Evolutionary conservation across 306 rosid species (phyloP), one percentile per base, ranked within the genome.

Genomic region (Sindora glabra): DNA sequence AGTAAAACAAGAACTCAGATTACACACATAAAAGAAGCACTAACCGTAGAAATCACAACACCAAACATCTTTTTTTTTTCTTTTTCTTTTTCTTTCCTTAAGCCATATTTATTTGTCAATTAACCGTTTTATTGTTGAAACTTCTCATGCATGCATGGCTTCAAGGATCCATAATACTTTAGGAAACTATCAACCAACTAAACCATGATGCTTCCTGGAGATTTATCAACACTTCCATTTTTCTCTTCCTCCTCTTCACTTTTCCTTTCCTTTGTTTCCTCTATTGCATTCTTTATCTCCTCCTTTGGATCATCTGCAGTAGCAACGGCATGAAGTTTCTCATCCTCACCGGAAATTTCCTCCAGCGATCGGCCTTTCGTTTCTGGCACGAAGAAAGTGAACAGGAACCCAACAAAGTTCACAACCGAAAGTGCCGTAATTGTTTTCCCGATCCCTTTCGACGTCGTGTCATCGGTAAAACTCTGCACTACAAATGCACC

Each of bases 401-500:
- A 72, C 0, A 67, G 21, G 6, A 77, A 39, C 2, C 83, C 83
- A 1, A 63, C 0, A 5, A 59, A 11, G 37, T 53, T 72, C 5
- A 73, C 41, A 29, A 24, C 67, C 1, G 48, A 72, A 3, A 77
- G 67, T 18, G 65, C 68, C 5, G 68, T 26, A 10, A 56, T 56
- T 8, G 72, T 56, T 34, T 1, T 55, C n/a, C 16, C 24, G 8
- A 34, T 27, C 16, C 37, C 33, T 3, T 23, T 16, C 9, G 38
- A 4, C 8, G 38, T 29, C 8, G 34, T 30, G 10, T 67, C 3
- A 8, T 1, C 23, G 7, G 64, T 22, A 22, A 30, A 56, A 27
- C 49, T 56, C 40, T 67, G 72, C 47, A 10, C 44, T 17, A 77
- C 76, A 6, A 73, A 78, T 1, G 83, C 76, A 52, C 83, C 79